phyloP scores from a whole-genome alignment of 2,329 filamentous ascomycete species.

The Ustilaginoidea virens region DNA sequence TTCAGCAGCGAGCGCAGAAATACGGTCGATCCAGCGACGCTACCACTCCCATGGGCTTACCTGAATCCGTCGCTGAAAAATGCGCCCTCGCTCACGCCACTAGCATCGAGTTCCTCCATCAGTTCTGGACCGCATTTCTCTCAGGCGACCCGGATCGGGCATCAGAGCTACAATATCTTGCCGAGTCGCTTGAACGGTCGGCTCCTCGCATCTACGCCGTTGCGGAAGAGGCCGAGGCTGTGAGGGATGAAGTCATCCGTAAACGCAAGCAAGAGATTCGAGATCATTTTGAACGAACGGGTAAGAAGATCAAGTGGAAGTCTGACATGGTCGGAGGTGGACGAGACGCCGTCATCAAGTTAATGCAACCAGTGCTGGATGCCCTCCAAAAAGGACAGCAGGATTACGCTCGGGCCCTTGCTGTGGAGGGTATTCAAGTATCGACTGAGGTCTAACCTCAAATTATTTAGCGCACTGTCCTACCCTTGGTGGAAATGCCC shows the following conservation, averaged over 20 bases:
- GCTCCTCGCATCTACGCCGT: slow-evolving; percentile 67
- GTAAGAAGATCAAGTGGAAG: slow-evolving; percentile 58
- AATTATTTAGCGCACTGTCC: too few species aligned
- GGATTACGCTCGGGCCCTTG: slow-evolving; percentile 58
- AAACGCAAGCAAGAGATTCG: slow-evolving; percentile 54
- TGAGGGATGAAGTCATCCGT: slow-evolving; percentile 51
- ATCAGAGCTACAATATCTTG: slow-evolving; percentile 63
- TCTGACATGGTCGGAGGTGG: slow-evolving; percentile 58
- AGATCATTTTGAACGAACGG: slow-evolving; percentile 54
- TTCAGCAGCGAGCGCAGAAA: slow-evolving; percentile 43
- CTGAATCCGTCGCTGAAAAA: slow-evolving; percentile 40
- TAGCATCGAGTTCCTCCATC: slow-evolving; percentile 87
- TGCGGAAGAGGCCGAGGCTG: slow-evolving; percentile 62
- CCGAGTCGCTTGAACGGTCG: slow-evolving; percentile 67
- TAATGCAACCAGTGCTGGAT: slow-evolving; percentile 59
- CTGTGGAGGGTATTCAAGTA: slow-evolving; percentile 40
- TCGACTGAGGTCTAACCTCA: slow-evolving; percentile 26
- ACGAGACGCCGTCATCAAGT: slow-evolving; percentile 53
- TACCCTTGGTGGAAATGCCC: too few species aligned
- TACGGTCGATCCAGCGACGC: slow-evolving; percentile 33
- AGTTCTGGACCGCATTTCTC: slow-evolving; percentile 88
- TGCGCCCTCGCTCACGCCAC: slow-evolving; percentile 70
- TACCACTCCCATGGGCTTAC: slow-evolving; percentile 36
- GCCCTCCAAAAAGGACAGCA: slow-evolving; percentile 54
- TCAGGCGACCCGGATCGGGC: slow-evolving; percentile 75